These are phyloP conservation scores for Penicillium decumbens DNA, from an alignment of 2,329 filamentous ascomycete genomes.

Conservation along the genomic window DNA sequence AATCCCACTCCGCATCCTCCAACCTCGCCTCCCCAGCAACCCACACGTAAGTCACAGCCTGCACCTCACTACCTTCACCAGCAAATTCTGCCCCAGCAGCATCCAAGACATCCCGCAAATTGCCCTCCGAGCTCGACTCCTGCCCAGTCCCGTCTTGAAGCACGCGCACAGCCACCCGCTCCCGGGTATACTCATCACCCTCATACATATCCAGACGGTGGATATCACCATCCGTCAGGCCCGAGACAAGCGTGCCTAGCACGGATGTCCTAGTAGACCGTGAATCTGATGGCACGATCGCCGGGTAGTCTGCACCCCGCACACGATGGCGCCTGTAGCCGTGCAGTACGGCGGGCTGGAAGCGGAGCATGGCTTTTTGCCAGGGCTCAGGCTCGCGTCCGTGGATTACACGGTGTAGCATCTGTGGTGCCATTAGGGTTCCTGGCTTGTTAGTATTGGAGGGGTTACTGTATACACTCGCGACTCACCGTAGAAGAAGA, in stretches of 20 bases:
- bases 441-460: conserved; percentile 30
- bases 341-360: conserved; percentile 71
- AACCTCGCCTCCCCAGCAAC: conserved; percentile 47
- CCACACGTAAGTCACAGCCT: conserved; percentile 64
- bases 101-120: conserved; percentile 39
- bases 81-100: conserved; percentile 51
- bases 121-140: conserved; percentile 27
- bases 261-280: conserved; percentile 47
- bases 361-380: conserved; percentile 54
- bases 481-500: conserved; percentile 59
- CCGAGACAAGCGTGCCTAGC: conserved; percentile 70
- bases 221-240: conserved; percentile 73
- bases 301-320: conserved; percentile 70
- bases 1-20: conserved; percentile 80
- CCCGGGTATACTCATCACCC: conserved; percentile 64
- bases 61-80: conserved; percentile 44
- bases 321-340: conserved; percentile 69
- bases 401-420: conserved; percentile 83
- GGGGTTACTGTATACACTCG: conserved; percentile 3
- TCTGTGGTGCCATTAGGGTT: conserved; percentile 74
- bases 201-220: conserved; percentile 76
- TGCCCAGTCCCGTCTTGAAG: conserved; percentile 28
- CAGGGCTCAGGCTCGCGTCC: conserved; percentile 51
- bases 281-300: conserved; percentile 50
- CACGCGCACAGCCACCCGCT: conserved; percentile 45